These are phyloP conservation scores for Ogataea paraovalis DNA, from an alignment of 805 yeast genomes.

Conservation along the genomic window DNA sequence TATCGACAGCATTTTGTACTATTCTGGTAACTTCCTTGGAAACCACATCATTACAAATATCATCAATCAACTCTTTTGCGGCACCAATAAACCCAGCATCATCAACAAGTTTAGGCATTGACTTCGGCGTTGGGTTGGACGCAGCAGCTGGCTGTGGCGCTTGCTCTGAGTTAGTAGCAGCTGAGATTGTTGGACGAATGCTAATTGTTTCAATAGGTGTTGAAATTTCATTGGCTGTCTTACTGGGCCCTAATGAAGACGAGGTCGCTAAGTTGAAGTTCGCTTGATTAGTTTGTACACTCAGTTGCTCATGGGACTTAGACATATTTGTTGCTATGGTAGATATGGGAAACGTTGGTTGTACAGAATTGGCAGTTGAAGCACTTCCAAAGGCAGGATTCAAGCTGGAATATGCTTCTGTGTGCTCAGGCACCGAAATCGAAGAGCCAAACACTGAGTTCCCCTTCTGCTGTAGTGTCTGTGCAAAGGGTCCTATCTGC, in stretches of 20 bases:
- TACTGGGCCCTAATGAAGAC: too few relatives aligned
- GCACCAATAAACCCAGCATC: conserved; percentile 30
- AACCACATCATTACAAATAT: conserved; percentile 24
- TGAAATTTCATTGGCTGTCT: too few relatives aligned
- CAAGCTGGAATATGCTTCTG: not conserved
- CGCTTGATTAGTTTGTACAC: too few relatives aligned
- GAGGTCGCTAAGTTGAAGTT: too few relatives aligned
- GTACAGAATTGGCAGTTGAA: not conserved
- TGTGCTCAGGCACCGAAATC: not conserved
- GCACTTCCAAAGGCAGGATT: not conserved
- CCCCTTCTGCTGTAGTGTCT: not conserved
- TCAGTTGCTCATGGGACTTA: too few relatives aligned
- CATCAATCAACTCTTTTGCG: conserved; percentile 19
- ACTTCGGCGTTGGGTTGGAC: not conserved
- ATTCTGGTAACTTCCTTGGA: conserved; percentile 23
- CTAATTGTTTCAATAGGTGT: too few relatives aligned
- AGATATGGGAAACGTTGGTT: not conserved
- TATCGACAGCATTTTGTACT: conserved; percentile 3
- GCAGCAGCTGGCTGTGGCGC: not conserved
- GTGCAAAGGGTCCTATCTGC: not conserved
- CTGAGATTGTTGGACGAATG: not conserved
- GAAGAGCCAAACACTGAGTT: not conserved
- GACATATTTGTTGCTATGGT: too few relatives aligned
- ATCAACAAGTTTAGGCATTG: conserved; percentile 24
- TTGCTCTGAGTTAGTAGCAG: not conserved